These are phyloP conservation scores for Hypoxylon sp. DNA, from an alignment of 2,329 filamentous ascomycete genomes.

Conservation along the genomic window DNA sequence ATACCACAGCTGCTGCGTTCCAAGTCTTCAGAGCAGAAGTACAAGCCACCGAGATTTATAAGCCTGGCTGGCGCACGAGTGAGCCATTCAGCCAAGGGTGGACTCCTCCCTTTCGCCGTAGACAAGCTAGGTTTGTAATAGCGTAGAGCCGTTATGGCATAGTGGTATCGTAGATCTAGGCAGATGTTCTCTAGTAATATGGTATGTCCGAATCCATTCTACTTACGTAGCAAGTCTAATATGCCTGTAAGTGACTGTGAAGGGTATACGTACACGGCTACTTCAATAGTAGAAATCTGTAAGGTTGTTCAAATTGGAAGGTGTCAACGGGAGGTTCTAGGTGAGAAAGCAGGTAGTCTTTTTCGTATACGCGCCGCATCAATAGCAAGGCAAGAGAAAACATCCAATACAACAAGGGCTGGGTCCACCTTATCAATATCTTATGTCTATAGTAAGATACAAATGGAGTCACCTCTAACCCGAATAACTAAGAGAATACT, in stretches of 20 bases:
- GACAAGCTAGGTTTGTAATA: conserved; percentile 1
- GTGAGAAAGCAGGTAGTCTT: conserved; percentile 37
- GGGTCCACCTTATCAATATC: conserved; percentile 39
- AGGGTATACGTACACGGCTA: conserved; percentile 37
- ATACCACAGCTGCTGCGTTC: conserved; percentile 37
- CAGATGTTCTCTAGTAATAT: conserved; percentile 43
- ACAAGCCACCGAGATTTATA: conserved; percentile 38
- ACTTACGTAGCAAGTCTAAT: neutral
- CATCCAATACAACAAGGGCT: conserved; percentile 42
- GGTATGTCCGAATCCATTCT: conserved; percentile 42
- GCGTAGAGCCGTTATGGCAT: conserved; percentile 37
- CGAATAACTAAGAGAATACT: neutral
- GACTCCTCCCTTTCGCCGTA: conserved; percentile 29
- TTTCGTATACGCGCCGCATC: conserved; percentile 42
- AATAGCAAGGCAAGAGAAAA: conserved; percentile 37
- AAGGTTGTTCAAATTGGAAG: conserved; percentile 40
- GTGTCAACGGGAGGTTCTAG: conserved; percentile 43
- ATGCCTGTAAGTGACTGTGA: neutral
- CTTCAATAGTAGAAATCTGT: conserved; percentile 42
- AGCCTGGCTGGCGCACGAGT: conserved; percentile 38
- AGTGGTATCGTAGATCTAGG: conserved; percentile 37
- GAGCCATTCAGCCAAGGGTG: conserved; percentile 35
- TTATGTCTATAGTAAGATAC: conserved; percentile 5
- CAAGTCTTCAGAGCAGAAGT: conserved; percentile 26
- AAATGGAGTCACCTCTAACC: conserved; percentile 1